A percentile compares a stretch with the other conserved stretches of the same genome.
These are phyloP conservation scores for Spongospora subterranea DNA, from an alignment of 208 protist genomes.

Conservation along the genomic window DNA sequence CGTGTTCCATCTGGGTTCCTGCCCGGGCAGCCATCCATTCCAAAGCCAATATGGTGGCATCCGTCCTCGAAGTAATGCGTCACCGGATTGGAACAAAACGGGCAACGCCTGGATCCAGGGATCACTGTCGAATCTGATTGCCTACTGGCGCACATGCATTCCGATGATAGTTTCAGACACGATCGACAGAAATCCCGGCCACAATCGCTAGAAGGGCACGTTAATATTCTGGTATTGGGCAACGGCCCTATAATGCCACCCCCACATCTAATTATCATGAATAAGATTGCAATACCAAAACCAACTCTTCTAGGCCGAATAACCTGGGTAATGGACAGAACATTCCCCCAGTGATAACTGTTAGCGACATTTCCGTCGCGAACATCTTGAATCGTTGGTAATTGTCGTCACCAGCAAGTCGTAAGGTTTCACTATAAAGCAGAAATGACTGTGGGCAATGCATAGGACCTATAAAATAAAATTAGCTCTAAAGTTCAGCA, in stretches of 20 bases:
- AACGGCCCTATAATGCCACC: conserved; percentile 2
- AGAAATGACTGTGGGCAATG: neutral
- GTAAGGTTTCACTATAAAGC: neutral
- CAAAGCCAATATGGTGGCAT: conserved; percentile 46
- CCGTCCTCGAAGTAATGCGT: conserved; percentile 23
- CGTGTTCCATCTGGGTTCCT: conserved; percentile 21
- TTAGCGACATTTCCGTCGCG: conserved; percentile 23
- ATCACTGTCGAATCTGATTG: neutral
- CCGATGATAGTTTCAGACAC: neutral
- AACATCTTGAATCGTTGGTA: conserved; percentile 54
- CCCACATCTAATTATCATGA: neutral
- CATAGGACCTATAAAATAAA: neutral
- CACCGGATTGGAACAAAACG: neutral
- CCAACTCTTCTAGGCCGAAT: no score
- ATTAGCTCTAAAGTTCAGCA: neutral
- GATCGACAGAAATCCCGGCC: neutral
- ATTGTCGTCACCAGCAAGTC: neutral
- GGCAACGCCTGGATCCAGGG: neutral
- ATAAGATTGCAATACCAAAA: no score
- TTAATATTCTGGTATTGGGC: neutral
- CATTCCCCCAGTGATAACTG: neutral
- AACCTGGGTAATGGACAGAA: conserved; percentile 36
- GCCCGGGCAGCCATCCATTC: neutral
- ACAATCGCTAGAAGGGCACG: neutral
- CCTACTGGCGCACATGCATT: conserved; percentile 2